Percentiles rank a stretch among this genome's conserved stretches.
Evolutionary conservation across 148 eudicot genomes (phyloP).

Genomic region (Oxyria digyna): DNA sequence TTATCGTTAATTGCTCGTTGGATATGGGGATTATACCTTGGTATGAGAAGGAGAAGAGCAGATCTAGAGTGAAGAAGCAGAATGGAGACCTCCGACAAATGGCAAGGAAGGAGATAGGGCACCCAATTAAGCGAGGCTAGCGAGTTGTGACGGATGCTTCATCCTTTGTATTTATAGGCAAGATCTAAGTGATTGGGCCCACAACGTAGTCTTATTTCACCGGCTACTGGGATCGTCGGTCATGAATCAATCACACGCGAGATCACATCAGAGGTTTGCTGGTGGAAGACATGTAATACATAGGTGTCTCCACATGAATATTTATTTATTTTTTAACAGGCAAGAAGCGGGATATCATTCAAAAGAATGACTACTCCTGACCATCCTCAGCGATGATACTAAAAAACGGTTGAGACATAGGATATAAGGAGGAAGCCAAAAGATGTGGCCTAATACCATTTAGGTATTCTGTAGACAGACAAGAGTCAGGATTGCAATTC

Average conservation of each 20-base stretch:
- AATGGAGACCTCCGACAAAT: background rate
- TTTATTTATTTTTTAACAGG: too few species aligned
- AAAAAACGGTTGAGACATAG: too few species aligned
- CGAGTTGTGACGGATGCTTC: background rate
- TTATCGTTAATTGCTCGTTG: background rate
- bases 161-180: background rate
- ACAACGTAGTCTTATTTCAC: background rate
- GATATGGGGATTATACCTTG: background rate
- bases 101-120: background rate
- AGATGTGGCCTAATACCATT: too few species aligned
- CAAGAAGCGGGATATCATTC: too few species aligned
- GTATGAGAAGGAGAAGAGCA: background rate
- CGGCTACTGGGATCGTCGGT: background rate
- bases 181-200: background rate
- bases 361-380: too few species aligned
- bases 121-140: slow-evolving; percentile 1
- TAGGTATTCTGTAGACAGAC: too few species aligned
- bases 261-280: background rate
- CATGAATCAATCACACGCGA: background rate
- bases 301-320: background rate
- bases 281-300: background rate
- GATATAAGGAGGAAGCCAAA: too few species aligned
- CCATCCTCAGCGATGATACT: too few species aligned
- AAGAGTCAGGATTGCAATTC: too few species aligned
- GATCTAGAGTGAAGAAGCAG: background rate